Evolutionary conservation across 768 basidiomycete species (phyloP), one percentile per base, ranked within the genome.

Genomic region (Pholiota conissans): DNA sequence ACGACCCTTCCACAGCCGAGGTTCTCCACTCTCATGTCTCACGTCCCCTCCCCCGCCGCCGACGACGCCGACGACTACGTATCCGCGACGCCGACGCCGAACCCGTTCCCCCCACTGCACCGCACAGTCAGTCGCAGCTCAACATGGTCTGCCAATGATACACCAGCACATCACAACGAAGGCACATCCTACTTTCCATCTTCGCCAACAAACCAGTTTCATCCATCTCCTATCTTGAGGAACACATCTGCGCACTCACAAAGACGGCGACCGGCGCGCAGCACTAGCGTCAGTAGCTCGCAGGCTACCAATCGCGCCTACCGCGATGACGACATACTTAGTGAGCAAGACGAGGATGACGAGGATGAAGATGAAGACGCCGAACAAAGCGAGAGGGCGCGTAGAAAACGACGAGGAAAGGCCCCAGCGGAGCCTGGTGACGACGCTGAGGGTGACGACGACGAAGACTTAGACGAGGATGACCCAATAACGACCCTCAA

Each of bases 401-500:
- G 39, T 46, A 50, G 61, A 51, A 60, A 66, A 58, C 63, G 79
- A 65, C 71, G 74, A 7, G 82, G 80, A 26, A 84, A 84, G 66
- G 75, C 75, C 8, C 71, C 73, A 32, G 75, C 73, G 10, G 76
- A 73, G 35, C 57, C 56, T 20, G 64, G 70, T 7, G 73, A 66
- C 10, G 67, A 67, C 52, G 70, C 63, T 27, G 67, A 59, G 24
- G 77, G 72, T n/a, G 74, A 79, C 50, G 77, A 65, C 10, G 73
- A 73, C 46, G 79, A 76, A 14, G 77, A 76, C 11, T 76, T 75
- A 42, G 75, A 65, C 18, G 89, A 88, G n/a, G 87, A 88, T 28
- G 94, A 95, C 65, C 92, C 87, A 3, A 90, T 96, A 61, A 98
- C 68, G 26, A 69, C 96, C 0, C 75, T 99, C 63, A 93, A 90